These are phyloP conservation scores for Penicillium sp. DNA, from an alignment of 2,329 filamentous ascomycete genomes.

Conservation along the genomic window DNA sequence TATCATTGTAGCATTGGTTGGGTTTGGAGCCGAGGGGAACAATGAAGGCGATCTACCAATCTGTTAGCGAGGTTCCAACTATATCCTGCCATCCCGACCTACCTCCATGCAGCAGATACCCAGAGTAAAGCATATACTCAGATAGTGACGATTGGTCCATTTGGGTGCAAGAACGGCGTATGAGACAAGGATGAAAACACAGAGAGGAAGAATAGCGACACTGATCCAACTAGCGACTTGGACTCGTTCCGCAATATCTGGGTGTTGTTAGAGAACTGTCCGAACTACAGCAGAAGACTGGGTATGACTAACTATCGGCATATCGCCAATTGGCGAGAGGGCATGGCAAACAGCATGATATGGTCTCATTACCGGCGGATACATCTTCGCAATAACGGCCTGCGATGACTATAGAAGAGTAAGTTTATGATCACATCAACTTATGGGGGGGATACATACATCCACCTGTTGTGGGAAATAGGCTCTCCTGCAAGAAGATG, in stretches of 20 bases:
- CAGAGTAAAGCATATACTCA: constrained; percentile 81
- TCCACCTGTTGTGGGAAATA: constrained; percentile 63
- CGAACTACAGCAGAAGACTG: neutral
- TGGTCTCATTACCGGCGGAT: constrained; percentile 33
- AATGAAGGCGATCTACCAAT: constrained; percentile 75
- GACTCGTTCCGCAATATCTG: constrained; percentile 58
- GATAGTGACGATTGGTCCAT: constrained; percentile 87
- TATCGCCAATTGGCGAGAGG: constrained; percentile 79
- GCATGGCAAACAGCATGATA: constrained; percentile 85
- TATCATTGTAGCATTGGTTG: constrained; percentile 80
- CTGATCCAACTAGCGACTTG: constrained; percentile 78
- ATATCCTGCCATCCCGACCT: constrained; percentile 35
- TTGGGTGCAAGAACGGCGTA: constrained; percentile 80
- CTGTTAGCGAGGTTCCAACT: constrained; percentile 10
- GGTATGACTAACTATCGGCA: constrained; percentile 48
- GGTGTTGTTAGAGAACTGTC: constrained; percentile 9
- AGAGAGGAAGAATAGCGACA: constrained; percentile 69
- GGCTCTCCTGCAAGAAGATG: constrained; percentile 67
- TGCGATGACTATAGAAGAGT: constrained; percentile 52
- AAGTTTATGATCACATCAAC: constrained; percentile 21
- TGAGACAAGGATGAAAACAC: constrained; percentile 74
- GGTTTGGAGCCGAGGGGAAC: constrained; percentile 78
- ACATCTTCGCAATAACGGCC: constrained; percentile 61
- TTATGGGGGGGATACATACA: constrained; percentile 53
- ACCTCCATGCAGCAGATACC: constrained; percentile 78